Evolutionary conservation across 345 rosid species (phyloP).

Genomic region (Brassica incana): DNA sequence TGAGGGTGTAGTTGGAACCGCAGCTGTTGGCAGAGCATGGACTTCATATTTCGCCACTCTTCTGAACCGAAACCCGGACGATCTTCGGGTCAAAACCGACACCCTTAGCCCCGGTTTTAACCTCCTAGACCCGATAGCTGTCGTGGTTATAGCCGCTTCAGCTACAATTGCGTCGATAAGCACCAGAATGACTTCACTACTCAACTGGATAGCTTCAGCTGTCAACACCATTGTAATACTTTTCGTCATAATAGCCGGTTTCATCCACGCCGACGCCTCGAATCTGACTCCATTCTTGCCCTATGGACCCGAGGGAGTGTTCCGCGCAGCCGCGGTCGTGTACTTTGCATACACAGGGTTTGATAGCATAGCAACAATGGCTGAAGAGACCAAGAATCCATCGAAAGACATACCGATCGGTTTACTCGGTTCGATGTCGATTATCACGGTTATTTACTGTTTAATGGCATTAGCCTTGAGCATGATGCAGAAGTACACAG

Average conservation of each 20-base stretch:
- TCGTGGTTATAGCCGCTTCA: conserved; percentile 36
- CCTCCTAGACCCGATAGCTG: conserved; percentile 64
- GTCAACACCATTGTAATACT: conserved; percentile 46
- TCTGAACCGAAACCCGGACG: conserved; percentile 54
- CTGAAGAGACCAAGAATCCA: conserved; percentile 68
- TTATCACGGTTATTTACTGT: conserved; percentile 47
- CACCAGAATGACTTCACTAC: conserved; percentile 56
- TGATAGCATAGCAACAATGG: conserved; percentile 62
- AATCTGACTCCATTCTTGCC: conserved; percentile 51
- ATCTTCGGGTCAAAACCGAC: conserved; percentile 50
- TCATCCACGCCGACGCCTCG: conserved; percentile 42
- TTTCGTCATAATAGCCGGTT: conserved; percentile 57
- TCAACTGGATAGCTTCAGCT: conserved; percentile 60
- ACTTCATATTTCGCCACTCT: conserved; percentile 82
- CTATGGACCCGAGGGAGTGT: conserved; percentile 49
- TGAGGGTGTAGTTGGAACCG: conserved; percentile 69
- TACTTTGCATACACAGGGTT: conserved; percentile 71
- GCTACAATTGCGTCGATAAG: conserved; percentile 53
- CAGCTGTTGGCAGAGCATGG: conserved; percentile 82
- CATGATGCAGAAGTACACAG: conserved; percentile 53
- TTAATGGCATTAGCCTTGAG: conserved; percentile 47
- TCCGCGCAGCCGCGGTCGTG: conserved; percentile 55
- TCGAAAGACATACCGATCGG: conserved; percentile 66
- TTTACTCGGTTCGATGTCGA: conserved; percentile 58
- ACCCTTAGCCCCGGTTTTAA: conserved; percentile 38